Base-by-base conservation (phyloP, 129 eudicot genomes). In the Dittrichia graveolens region DNA sequence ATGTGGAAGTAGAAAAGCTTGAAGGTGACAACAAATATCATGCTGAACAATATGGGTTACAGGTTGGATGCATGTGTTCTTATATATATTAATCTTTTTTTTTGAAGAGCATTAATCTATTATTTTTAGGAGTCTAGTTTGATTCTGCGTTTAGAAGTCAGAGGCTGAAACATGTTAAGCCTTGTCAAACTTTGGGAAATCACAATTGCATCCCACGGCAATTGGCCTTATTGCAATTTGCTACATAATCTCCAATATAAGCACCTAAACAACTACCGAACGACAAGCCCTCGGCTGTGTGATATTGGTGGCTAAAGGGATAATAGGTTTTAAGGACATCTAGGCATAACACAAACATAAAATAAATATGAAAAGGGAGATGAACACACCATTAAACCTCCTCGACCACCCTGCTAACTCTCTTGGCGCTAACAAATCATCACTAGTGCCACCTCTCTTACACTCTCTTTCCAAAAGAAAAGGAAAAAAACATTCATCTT, bases 11-110 rank as follows among this genome's bases (percentile, higher is more conserved):
- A 62, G 95, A 94, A 81, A 79, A 86, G 45, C 91, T 90, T 45
- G 98, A 84, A 81, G 98, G 95, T 75, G 98, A 94, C 71, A 94
- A 94, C 72, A 90, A 85, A 64, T 94, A 94, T 67, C 98, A 94
- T 56, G 95, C 98, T 61, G 98, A 94, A 65, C 89, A 89, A 60
- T 74, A 85, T 84, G 98, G 98, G 7, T 84, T 94, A 47, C 98
- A 93, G 98, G 98, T 93, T 71, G 47, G 77, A 45, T 31, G 52
- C 45, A 61, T 63, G 35, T 61, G 42, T 78, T 75, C 39, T 6
- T 73, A 35, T 24, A 3, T 49, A 57, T 61, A 7, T 67, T 40
- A 34, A 45, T 62, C 59, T n/a, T 37, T n/a, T 24, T 2, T 24
- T 24, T 24, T 24, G 31, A 24, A 24, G 31, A 24, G 31, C 31